Percentiles rank a stretch among this genome's conserved stretches.
These are phyloP conservation scores for Hygrophorus russula DNA, from an alignment of 768 basidiomycete genomes.

Conservation along the genomic window DNA sequence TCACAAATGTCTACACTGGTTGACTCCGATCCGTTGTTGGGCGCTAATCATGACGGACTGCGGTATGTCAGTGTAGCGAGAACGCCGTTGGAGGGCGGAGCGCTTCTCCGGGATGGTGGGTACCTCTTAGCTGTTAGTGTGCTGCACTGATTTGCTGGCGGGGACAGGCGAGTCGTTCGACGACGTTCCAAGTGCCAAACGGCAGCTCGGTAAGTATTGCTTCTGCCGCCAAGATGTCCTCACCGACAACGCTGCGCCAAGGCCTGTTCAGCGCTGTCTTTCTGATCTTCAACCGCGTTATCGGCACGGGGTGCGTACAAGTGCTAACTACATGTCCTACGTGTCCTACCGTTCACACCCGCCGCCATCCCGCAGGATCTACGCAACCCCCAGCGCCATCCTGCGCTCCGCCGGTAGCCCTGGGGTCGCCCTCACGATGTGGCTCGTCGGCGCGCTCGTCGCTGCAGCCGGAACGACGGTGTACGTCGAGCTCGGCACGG, in stretches of 20 bases:
- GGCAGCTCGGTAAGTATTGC: conserved; percentile 36
- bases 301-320: conserved; percentile 55
- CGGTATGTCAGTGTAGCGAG: no score
- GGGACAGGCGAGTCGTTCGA: conserved; percentile 28
- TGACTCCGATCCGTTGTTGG: no score
- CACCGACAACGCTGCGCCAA: conserved; percentile 10
- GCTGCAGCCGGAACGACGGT: conserved; percentile 60
- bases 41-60: no score
- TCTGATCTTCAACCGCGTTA: conserved; percentile 68
- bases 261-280: conserved; percentile 45
- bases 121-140: no score
- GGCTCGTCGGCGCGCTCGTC: conserved; percentile 56
- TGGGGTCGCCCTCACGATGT: conserved; percentile 57
- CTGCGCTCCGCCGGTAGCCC: conserved; percentile 59
- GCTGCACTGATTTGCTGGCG: not conserved
- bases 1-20: no score
- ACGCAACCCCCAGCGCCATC: conserved; percentile 60
- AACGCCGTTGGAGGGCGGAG: no score
- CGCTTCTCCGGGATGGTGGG: no score
- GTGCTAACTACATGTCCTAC: not conserved
- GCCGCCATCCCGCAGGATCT: conserved; percentile 35
- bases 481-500: conserved; percentile 68
- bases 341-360: not conserved
- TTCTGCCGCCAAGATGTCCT: not conserved
- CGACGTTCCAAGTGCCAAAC: conserved; percentile 34